Base-by-base conservation (phyloP, 2,329 filamentous ascomycete genomes). In the Alternaria longipes region DNA sequence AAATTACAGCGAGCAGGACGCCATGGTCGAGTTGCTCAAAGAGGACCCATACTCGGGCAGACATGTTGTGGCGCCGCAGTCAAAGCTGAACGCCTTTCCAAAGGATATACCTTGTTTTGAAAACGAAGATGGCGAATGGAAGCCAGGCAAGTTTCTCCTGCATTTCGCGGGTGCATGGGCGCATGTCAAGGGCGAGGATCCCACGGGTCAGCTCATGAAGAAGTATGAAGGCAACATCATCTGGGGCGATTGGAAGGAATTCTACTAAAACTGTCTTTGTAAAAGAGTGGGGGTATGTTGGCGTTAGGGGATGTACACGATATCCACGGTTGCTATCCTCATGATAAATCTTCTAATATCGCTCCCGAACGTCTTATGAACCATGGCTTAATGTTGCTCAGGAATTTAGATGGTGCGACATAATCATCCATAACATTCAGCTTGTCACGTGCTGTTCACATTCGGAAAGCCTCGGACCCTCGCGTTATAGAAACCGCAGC, bases 81-180 rank as follows among this genome's bases (percentile, higher is more conserved):
- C 66, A 59, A 78, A 74, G 65, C 64, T 81, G 18, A 81, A 81
- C 54, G 77, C 79, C 0, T 81, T 80, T 56, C 79, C 80, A 2
- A 47, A 73, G 26, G 79, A 81, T 55, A 78, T 81, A 38, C 63
- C 64, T 3, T 81, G 79, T 65, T 79, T 69, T 51, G 79, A 80
- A 50, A 67, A 77, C 5, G 49, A 60, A 9, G 40, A 63, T 7
- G 62, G 70, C 46, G 64, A 45, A 3, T 81, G 78, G 77, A 62
- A 75, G 55, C 70, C 63, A 9, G 78, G 78, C 20, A 71, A 64
- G 4, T 80, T 81, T 45, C 60, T 79, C 32, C 38, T 81, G n/a
- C 79, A 81, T 67, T 81, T 81, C 59, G 78, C 79, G 2, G 79
- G 79, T 8, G 79, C 79, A 8, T 80, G 78, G 76, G 79, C 78